A percentile compares a stretch with the other conserved stretches of the same genome.
Evolutionary conservation across 352 stramenopile genomes (phyloP).

Genomic region (Phytophthora sojae): DNA sequence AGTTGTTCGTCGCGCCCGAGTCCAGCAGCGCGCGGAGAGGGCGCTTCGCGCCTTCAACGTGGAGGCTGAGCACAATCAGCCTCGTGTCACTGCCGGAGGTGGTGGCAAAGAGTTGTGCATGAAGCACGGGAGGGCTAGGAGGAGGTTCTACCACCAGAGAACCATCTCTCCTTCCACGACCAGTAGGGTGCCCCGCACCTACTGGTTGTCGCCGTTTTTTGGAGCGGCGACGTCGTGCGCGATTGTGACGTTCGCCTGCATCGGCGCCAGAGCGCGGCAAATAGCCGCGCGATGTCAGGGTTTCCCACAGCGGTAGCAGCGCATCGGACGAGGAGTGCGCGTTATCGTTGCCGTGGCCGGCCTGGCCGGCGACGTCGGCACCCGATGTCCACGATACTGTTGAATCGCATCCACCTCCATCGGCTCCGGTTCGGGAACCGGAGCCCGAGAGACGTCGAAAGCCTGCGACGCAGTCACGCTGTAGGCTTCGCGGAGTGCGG

Average conservation of each 20-base stretch:
- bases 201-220: constrained; percentile 26
- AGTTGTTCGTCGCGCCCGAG: constrained; percentile 35
- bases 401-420: constrained; percentile 31
- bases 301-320: constrained; percentile 13
- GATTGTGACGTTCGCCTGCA: not conserved
- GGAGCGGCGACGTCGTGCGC: not conserved
- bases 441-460: no score
- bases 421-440: not conserved
- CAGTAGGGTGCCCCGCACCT: not conserved
- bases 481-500: constrained; percentile 24
- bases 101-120: constrained; percentile 22
- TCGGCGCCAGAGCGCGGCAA: constrained; percentile 14
- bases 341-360: not conserved
- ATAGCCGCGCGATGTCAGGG: constrained; percentile 16
- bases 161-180: no score
- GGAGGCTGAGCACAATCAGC: constrained; percentile 27
- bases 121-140: not conserved
- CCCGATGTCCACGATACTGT: not conserved
- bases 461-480: constrained; percentile 24
- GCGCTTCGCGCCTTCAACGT: constrained; percentile 11
- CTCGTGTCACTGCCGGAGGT: constrained; percentile 18
- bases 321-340: not conserved
- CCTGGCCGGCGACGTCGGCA: not conserved
- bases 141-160: no score
- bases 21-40: constrained; percentile 24